phyloP scores from a whole-genome alignment of 2,329 filamentous ascomycete genomes.

The Fusarium avenaceum region DNA sequence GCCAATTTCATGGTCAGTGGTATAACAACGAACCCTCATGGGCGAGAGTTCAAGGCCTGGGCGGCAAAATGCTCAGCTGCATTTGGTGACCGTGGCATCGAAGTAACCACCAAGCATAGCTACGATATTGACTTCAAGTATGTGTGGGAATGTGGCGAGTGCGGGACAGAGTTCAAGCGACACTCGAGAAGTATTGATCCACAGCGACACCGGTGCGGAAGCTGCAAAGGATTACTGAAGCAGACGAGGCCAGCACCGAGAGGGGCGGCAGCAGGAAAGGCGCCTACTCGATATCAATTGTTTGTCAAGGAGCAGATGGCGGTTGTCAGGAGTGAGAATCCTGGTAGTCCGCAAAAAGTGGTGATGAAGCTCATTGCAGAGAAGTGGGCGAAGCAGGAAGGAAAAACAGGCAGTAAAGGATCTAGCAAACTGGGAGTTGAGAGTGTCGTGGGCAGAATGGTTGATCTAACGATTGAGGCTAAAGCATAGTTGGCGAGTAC shows the following conservation, averaged over 20 bases:
- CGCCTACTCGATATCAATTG: conserved; percentile 61
- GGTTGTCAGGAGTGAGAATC: conserved; percentile 68
- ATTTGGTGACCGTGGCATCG: conserved; percentile 74
- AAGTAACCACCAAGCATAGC: conserved; percentile 89
- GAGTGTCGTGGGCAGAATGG: conserved; percentile 43
- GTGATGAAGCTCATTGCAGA: conserved; percentile 77
- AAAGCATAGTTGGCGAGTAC: conserved; percentile 22
- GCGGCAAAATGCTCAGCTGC: conserved; percentile 66
- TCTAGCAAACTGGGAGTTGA: conserved; percentile 38
- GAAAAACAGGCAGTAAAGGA: conserved; percentile 46
- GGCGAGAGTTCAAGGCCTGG: conserved; percentile 86
- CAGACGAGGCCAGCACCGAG: conserved; percentile 84
- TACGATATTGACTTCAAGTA: conserved; percentile 96
- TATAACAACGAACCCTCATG: conserved; percentile 82
- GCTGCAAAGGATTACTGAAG: conserved; percentile 76
- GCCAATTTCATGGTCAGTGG: conserved; percentile 90
- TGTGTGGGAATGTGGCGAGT: conserved; percentile 81
- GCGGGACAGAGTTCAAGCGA: conserved; percentile 80
- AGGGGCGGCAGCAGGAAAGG: conserved; percentile 25
- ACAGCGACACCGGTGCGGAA: conserved; percentile 77
- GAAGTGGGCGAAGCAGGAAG: conserved; percentile 68
- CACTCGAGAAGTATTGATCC: conserved; percentile 90
- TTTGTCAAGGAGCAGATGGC: conserved; percentile 78
- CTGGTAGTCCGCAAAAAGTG: conserved; percentile 71
- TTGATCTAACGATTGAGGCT: conserved; percentile 47